Evolutionary conservation across 257 asterid genomes (phyloP).

Genomic region (Jaltomata sinuosa): DNA sequence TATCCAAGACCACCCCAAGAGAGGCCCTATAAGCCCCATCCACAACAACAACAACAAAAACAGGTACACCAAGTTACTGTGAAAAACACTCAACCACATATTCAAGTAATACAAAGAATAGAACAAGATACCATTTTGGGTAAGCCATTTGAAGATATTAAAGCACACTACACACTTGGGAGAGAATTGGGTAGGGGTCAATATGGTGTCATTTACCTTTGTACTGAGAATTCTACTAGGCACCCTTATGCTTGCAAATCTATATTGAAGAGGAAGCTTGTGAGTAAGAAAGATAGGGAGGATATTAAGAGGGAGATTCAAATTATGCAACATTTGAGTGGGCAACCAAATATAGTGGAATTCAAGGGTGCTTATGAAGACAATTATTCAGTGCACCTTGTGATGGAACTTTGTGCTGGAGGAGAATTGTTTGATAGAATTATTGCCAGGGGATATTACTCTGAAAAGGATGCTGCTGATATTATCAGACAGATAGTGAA

Average conservation of each 20-base stretch:
- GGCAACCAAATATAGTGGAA: constrained; percentile 78
- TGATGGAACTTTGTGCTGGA: constrained; percentile 82
- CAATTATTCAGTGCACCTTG: constrained; percentile 58
- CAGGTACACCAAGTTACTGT: constrained; percentile 9
- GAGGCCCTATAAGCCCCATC: constrained; percentile 14
- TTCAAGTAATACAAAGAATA: constrained; percentile 17
- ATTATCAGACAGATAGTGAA: constrained; percentile 74
- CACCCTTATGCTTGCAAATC: constrained; percentile 66
- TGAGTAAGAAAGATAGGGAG: constrained; percentile 59
- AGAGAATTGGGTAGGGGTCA: constrained; percentile 78
- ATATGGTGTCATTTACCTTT: constrained; percentile 61
- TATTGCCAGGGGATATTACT: constrained; percentile 75
- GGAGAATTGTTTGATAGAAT: constrained; percentile 79
- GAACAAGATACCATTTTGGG: constrained; percentile 50
- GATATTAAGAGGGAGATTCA: constrained; percentile 79
- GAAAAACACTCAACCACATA: constrained; percentile 15
- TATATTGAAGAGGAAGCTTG: constrained; percentile 69
- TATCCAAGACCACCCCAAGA: constrained; percentile 33
- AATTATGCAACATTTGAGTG: constrained; percentile 79
- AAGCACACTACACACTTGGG: constrained; percentile 41
- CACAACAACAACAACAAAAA: neutral
- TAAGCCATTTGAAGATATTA: constrained; percentile 57
- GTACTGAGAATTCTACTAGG: constrained; percentile 48
- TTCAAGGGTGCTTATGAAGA: constrained; percentile 81
- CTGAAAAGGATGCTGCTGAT: constrained; percentile 70